Percentiles rank a stretch among this genome's conserved stretches.
Evolutionary conservation across 768 basidiomycete genomes (phyloP).

Genomic region (Rhizopogon vulgaris): DNA sequence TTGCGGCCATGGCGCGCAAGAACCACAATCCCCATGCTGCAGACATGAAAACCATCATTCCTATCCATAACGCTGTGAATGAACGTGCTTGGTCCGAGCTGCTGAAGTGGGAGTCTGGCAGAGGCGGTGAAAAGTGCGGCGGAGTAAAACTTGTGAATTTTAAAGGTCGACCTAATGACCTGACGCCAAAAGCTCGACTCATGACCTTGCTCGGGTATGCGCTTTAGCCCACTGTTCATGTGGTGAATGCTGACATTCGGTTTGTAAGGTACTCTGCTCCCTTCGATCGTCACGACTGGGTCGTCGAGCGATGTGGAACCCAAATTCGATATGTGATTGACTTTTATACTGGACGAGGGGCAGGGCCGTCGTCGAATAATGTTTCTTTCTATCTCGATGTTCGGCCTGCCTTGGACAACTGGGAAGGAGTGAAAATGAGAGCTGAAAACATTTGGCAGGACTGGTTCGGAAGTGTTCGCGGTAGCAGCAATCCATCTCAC

Average conservation of each 20-base stretch:
- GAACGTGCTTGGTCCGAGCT: constrained; percentile 87
- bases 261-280: constrained; percentile 79
- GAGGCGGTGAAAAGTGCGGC: constrained; percentile 79
- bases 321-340: constrained; percentile 94
- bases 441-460: constrained; percentile 47
- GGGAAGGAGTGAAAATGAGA: constrained; percentile 91
- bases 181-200: constrained; percentile 73
- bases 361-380: constrained; percentile 38
- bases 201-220: constrained; percentile 84
- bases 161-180: constrained; percentile 79
- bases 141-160: constrained; percentile 83
- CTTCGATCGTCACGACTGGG: constrained; percentile 97
- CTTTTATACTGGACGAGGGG: constrained; percentile 83
- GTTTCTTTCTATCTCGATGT: constrained; percentile 92
- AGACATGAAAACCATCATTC: constrained; percentile 96
- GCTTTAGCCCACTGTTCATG: background rate
- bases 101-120: constrained; percentile 73
- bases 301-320: constrained; percentile 88
- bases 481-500: constrained; percentile 12
- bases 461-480: constrained; percentile 22
- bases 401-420: constrained; percentile 88
- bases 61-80: constrained; percentile 98
- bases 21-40: constrained; percentile 78
- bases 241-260: background rate
- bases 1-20: constrained; percentile 93